Base-by-base conservation (phyloP, 768 basidiomycete species). In the Amanita thiersii region DNA sequence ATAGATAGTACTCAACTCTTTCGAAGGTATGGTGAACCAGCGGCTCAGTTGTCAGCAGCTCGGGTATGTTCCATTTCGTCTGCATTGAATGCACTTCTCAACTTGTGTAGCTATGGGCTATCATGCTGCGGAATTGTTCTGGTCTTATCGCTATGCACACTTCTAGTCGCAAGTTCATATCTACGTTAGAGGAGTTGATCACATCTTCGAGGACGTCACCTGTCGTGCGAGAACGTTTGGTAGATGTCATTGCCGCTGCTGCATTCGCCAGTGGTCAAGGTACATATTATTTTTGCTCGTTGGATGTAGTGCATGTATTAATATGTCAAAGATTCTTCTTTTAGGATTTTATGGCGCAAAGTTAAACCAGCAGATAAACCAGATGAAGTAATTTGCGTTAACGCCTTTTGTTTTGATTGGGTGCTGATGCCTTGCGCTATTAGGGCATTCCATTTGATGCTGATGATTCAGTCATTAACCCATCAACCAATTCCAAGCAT, bases 91-190 rank as follows among this genome's bases (percentile, higher is more conserved):
- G 14, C 46, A 29, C 40, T 34, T 40, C 42, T 21, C 32, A 12
- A 36, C 15, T 35, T 8, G n/a, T 40, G 15, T 47, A 88, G 85
- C 56, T 96, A 5, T 93, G 90, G 91, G 82, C 89, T 2, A 81
- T 93, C 50, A 85, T 93, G 81, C 72, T 93, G 26, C 78, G 79
- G 20, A 92, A 93, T 54, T 80, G 81, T 2, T 74, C 79, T 0
- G 77, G 81, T 7, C 54, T 74, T 10, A 90, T 92, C 52, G 73
- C 87, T 25, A 58, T 70, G 9, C 80, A 86, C 50, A 81, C 77
- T 28, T 71, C 76, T 10, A 68, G 79, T 23, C 77, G 79, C 52
- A 90, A 90, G 56, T 91, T 91, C 52, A 60, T 86, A 14, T 82
- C 88, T 39, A 79, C 76, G 1, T 63, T 91, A 12, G 88, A 90